Conservation (phyloP, 805 yeast species). For the Tetrapisispora phaffii region DNA sequence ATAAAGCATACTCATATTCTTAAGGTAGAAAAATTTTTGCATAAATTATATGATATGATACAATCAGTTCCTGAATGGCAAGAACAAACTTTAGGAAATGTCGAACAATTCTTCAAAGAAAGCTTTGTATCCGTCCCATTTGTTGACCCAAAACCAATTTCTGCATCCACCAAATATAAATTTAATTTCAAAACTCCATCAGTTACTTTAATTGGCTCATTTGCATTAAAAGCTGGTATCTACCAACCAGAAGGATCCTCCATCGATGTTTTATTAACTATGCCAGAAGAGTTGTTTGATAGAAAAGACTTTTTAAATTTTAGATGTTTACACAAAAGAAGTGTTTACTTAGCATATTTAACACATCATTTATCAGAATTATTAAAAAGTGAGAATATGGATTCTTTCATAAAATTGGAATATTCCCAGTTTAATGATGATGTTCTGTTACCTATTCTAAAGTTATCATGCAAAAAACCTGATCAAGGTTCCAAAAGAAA, state of each 20-base stretch:
- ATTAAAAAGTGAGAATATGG: slow-evolving; percentile 44
- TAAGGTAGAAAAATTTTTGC: slow-evolving; percentile 64
- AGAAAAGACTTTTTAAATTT: slow-evolving; percentile 85
- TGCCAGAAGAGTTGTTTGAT: slow-evolving; percentile 69
- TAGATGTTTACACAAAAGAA: slow-evolving; percentile 80
- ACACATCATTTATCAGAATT: slow-evolving; percentile 52
- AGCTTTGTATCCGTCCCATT: slow-evolving; percentile 64
- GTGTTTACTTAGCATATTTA: slow-evolving; percentile 75
- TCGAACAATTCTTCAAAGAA: slow-evolving; percentile 42
- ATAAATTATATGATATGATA: slow-evolving; percentile 58
- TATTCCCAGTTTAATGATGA: slow-evolving; percentile 72
- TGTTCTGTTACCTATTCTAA: slow-evolving; percentile 62
- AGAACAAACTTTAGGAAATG: slow-evolving; percentile 46
- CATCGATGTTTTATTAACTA: slow-evolving; percentile 71
- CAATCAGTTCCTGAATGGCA: slow-evolving; percentile 51
- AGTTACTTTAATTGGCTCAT: slow-evolving; percentile 77
- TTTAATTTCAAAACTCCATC: slow-evolving; percentile 59
- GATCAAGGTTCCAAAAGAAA: slow-evolving; percentile 2
- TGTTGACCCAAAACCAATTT: slow-evolving; percentile 77
- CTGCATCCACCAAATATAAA: slow-evolving; percentile 50
- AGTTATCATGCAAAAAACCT: slow-evolving; percentile 38
- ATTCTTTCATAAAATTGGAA: slow-evolving; percentile 37
- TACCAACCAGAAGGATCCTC: slow-evolving; percentile 53
- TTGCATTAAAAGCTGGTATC: slow-evolving; percentile 76
- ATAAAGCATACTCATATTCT: slow-evolving; percentile 59